Conservation (phyloP, 139 green algal genomes). For the Pedinophyceae sp. region DNA sequence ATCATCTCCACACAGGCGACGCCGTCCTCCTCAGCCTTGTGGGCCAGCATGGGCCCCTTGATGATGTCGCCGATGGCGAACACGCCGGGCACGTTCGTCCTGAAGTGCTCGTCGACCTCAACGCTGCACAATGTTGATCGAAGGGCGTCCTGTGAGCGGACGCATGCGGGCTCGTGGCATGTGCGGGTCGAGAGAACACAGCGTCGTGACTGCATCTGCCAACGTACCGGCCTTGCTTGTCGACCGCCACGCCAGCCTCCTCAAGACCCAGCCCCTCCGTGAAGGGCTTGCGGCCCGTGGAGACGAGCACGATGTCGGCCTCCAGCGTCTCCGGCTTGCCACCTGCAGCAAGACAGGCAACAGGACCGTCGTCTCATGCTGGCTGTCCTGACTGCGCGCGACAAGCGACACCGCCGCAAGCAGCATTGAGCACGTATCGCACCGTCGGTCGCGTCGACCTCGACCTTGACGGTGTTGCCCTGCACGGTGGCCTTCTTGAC, state of each 20-base stretch:
- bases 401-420: too few species aligned
- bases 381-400: constrained; percentile 41
- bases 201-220: constrained; percentile 6
- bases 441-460: neutral
- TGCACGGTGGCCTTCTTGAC: neutral
- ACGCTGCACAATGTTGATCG: too few species aligned
- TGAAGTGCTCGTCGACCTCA: constrained; percentile 61
- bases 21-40: constrained; percentile 99
- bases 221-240: constrained; percentile 57
- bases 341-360: constrained; percentile 10
- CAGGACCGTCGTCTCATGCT: neutral
- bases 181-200: too few species aligned
- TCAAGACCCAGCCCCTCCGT: constrained; percentile 72
- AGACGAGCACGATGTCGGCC: constrained; percentile 84
- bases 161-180: too few species aligned
- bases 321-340: constrained; percentile 50
- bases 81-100: constrained; percentile 34
- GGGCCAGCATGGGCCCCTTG: constrained; percentile 57
- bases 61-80: constrained; percentile 92
- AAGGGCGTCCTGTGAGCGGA: too few species aligned
- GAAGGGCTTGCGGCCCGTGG: constrained; percentile 59
- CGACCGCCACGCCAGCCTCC: constrained; percentile 50
- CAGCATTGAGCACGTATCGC: too few species aligned
- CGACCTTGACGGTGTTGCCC: constrained; percentile 4
- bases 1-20: constrained; percentile 87